Percentiles rank a stretch among this genome's conserved stretches.
Evolutionary conservation across 805 yeast species (phyloP).

Genomic region (Starmerella sirachaensis): DNA sequence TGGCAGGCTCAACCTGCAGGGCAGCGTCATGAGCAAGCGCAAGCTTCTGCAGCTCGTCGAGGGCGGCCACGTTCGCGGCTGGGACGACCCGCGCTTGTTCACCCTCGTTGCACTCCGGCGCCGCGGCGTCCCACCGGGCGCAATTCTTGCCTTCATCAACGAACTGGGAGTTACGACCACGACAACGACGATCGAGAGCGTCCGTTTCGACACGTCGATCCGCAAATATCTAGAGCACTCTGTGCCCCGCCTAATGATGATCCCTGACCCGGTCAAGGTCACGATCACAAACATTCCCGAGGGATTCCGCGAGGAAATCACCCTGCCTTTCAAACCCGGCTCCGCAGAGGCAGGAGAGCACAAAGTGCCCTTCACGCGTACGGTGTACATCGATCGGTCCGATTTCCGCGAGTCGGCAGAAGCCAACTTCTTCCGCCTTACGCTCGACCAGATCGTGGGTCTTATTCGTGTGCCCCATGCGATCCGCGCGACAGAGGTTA

Average conservation of each 20-base stretch:
- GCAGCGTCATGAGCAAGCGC: constrained; percentile 88
- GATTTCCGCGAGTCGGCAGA: constrained; percentile 62
- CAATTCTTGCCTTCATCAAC: constrained; percentile 81
- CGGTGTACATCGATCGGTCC: constrained; percentile 70
- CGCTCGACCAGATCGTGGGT: constrained; percentile 92
- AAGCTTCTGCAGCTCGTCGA: constrained; percentile 87
- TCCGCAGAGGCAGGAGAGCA: constrained; percentile 57
- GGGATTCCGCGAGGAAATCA: constrained; percentile 54
- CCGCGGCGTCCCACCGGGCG: constrained; percentile 98
- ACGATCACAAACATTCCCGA: constrained; percentile 71
- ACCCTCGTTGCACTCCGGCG: constrained; percentile 90
- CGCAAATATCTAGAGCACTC: constrained; percentile 78
- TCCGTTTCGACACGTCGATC: constrained; percentile 79
- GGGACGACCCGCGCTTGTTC: constrained; percentile 97
- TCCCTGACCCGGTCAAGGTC: constrained; percentile 75
- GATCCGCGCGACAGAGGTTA: constrained; percentile 56
- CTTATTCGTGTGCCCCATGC: constrained; percentile 81
- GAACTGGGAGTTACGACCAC: constrained; percentile 95
- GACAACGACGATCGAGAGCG: constrained; percentile 79
- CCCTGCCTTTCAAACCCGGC: constrained; percentile 87
- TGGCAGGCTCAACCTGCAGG: constrained; percentile 90
- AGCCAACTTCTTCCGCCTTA: constrained; percentile 77
- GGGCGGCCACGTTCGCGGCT: constrained; percentile 71
- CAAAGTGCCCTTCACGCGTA: constrained; percentile 67
- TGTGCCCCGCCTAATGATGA: constrained; percentile 90